Percentiles rank a stretch among this genome's conserved stretches.
phyloP scores from a whole-genome alignment of 2,329 filamentous ascomycete genomes.

The Aspergillus vadensis region DNA sequence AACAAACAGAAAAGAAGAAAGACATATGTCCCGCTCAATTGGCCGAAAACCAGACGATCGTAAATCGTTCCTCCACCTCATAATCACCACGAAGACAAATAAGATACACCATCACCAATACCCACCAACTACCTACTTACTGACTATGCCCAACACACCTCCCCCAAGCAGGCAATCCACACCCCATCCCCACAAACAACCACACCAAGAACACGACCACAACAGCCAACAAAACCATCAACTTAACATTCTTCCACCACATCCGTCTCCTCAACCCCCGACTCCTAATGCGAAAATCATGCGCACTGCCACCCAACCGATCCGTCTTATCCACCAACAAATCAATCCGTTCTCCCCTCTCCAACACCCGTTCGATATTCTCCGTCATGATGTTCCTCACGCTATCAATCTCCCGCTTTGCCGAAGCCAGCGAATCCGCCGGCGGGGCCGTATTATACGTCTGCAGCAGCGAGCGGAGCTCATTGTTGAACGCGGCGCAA shows the following conservation, averaged over 20 bases:
- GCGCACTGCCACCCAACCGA: slow-evolving; percentile 79
- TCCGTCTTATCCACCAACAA: slow-evolving; percentile 96
- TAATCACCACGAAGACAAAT: background rate
- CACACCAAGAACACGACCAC: slow-evolving; percentile 68
- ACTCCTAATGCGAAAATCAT: slow-evolving; percentile 87
- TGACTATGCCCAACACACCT: slow-evolving; percentile 41
- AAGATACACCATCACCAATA: background rate
- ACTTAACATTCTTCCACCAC: slow-evolving; percentile 99
- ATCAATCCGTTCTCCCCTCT: slow-evolving; percentile 91
- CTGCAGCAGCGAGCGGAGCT: slow-evolving; percentile 75
- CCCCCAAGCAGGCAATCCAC: slow-evolving; percentile 63
- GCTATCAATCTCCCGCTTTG: slow-evolving; percentile 87
- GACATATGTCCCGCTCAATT: background rate
- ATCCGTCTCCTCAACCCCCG: slow-evolving; percentile 85
- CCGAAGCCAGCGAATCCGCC: slow-evolving; percentile 79
- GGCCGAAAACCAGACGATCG: background rate
- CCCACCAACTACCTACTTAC: background rate
- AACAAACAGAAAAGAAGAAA: background rate
- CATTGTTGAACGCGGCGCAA: slow-evolving; percentile 80
- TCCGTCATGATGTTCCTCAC: slow-evolving; percentile 92
- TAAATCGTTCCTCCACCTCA: background rate
- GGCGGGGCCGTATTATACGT: slow-evolving; percentile 79
- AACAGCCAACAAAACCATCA: slow-evolving; percentile 83
- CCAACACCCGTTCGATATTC: slow-evolving; percentile 87
- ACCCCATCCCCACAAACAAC: slow-evolving; percentile 71